These are phyloP conservation scores for Farysia itapuensis DNA, from an alignment of 1,284 basidiomycete species.

Conservation along the genomic window DNA sequence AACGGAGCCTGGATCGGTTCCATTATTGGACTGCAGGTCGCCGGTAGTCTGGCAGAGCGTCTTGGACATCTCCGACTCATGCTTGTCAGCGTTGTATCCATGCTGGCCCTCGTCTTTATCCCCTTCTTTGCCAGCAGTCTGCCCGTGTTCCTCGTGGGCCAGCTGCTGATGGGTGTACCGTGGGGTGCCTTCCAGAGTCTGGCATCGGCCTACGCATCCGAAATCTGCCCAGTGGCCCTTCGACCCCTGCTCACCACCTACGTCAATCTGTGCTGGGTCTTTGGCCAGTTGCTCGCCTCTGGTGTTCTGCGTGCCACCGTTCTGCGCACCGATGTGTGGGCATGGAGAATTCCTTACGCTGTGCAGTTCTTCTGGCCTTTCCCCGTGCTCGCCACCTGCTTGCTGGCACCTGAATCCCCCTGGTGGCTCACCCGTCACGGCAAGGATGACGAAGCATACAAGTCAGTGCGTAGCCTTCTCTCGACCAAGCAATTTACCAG, in stretches of 20 bases:
- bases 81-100: conserved; percentile 45
- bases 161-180: conserved; percentile 61
- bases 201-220: conserved; percentile 63
- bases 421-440: conserved; percentile 64
- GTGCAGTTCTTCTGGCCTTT: conserved; percentile 62
- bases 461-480: conserved; percentile 58
- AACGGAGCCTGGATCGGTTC: conserved; percentile 31
- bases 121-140: conserved; percentile 61
- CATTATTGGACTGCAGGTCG: conserved; percentile 37
- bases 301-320: conserved; percentile 61
- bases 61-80: conserved; percentile 26
- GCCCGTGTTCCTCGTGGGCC: conserved; percentile 57
- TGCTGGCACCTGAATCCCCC: conserved; percentile 59
- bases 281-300: conserved; percentile 60
- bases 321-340: conserved; percentile 51
- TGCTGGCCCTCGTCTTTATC: conserved; percentile 51
- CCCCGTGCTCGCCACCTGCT: conserved; percentile 52
- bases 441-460: conserved; percentile 62
- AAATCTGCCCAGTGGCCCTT: conserved; percentile 63
- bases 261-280: conserved; percentile 64
- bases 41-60: conserved; percentile 22
- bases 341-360: conserved; percentile 61
- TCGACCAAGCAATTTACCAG: conserved; percentile 43
- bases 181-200: conserved; percentile 63
- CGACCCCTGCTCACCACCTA: conserved; percentile 64